Evolutionary conservation across 23 red algal species (phyloP), one percentile per base, ranked within the genome.

Genomic region (Agarophyton chilense): DNA sequence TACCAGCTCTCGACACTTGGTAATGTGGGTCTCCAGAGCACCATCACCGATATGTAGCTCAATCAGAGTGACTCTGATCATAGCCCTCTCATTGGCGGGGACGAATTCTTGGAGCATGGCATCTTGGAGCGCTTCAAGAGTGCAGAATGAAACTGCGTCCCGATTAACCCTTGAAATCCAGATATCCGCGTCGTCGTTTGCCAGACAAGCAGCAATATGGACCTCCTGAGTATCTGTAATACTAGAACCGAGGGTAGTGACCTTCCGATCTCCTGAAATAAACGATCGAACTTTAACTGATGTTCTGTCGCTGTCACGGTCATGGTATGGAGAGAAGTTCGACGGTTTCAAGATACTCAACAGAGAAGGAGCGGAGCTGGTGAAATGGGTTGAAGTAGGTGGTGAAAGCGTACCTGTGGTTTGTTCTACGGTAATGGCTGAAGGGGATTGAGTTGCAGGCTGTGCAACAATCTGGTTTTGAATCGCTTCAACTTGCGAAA

Each of bases 21-120:
- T 49, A 14, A 49, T 49, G 14, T 49, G 45, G 45, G 7, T 49
- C 14, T 49, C 45, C 9, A 49, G 45, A 14, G 45, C 14, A 7
- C 14, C 45, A 7, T 14, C 45, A 49, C 14, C 9, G 45, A 49
- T 10, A 7, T 14, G 35, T 14, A 49, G 45, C 9, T 49, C 9
- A 14, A 49, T 49, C 45, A 49, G 45, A 14, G 7, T 49, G 45
- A 49, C 45, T 49, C 45, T 7, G 9, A 49, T 14, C 14, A 14
- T 49, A 49, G 45, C 79, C n/a, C n/a, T 21, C 52, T 83, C 79
- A 32, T 83, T 53, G n/a, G 1, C 10, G 13, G 79, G 79, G 42
- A 83, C 28, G 1, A 66, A 83, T 0, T 83, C 52, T 13, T 0
- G 5, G 17, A 62, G 0, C 13, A 50, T 66, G 9, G 50, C 79